Conservation (phyloP, 2,329 filamentous ascomycete species). For the Talaromyces amestolkiae region DNA sequence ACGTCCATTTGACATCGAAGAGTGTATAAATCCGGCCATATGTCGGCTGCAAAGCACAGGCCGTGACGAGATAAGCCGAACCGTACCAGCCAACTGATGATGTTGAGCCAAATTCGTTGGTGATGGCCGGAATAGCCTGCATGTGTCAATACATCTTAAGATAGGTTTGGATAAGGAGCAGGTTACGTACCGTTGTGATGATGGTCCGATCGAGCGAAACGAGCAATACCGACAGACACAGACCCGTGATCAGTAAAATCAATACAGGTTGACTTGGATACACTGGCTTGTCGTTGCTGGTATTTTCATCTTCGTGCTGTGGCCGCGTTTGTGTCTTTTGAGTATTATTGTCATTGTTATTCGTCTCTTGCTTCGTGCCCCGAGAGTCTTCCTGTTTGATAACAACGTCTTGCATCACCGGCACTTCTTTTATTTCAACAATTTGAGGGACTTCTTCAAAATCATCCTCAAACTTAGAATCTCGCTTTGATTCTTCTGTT, state of each 20-base stretch:
- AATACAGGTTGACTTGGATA: constrained; percentile 28
- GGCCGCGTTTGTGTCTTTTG: neutral
- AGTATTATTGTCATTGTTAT: neutral
- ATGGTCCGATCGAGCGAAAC: constrained; percentile 29
- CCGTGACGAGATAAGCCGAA: constrained; percentile 24
- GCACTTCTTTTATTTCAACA: constrained; percentile 12
- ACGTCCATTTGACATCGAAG: constrained; percentile 32
- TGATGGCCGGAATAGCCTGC: constrained; percentile 50
- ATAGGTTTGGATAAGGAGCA: neutral
- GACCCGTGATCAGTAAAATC: constrained; percentile 26
- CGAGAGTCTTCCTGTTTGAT: constrained; percentile 1
- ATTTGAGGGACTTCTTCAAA: constrained; percentile 11
- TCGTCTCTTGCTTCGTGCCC: neutral
- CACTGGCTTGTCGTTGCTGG: neutral
- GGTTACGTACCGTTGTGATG: constrained; percentile 23
- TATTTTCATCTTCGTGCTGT: neutral
- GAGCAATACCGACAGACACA: constrained; percentile 31
- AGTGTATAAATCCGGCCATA: constrained; percentile 50
- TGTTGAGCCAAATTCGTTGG: constrained; percentile 32
- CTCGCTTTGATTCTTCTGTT: constrained; percentile 15
- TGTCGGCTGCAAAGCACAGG: constrained; percentile 41
- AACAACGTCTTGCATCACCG: constrained; percentile 9
- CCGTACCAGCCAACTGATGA: constrained; percentile 30
- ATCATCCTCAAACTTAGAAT: constrained; percentile 22
- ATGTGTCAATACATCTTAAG: neutral